Evolutionary conservation across 2,329 filamentous ascomycete genomes (phyloP), one percentile per base, ranked within the genome.

Genomic region (Dothideomycetes sp.): DNA sequence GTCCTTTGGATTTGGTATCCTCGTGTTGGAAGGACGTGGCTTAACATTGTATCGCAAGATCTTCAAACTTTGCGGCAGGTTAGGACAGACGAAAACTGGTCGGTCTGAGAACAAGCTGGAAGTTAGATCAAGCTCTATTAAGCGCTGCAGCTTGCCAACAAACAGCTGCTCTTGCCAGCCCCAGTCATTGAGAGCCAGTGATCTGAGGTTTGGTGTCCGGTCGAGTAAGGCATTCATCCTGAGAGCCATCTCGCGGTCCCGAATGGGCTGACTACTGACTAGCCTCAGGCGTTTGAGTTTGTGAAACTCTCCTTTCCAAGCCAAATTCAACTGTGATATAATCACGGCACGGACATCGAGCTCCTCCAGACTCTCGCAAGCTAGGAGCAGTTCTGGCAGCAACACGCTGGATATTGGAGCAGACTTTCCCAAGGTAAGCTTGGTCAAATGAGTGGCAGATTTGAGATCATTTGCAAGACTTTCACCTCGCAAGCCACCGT

Each of bases 391-490:
- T 9, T n/a, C 30, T 11, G 37, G 37, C 11, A 40, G 22, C 2
- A 22, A 32, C 29, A 25, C 15, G 9, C 28, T 18, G 4, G 37
- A 34, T 16, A 41, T 32, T 31, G 18, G 13, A 30, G 33, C 31
- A 13, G 24, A 30, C 11, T 12, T 2, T 11, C 38, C 19, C 17
- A 41, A 27, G 24, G 25, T 36, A 10, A 48, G 40, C 12, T 31
- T 45, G 6, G 37, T 36, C n/a, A 45, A 17, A 10, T 38, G 29
- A 11, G 43, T 43, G 7, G 46, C 46, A n/a, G 30, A 31, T 13
- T 44, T 24, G 15, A 48, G 29, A 6, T 40, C 33, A 20, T 40
- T 28, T 1, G 22, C 17, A 25, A 40, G 37, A 24, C 31, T 33
- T 4, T 36, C 39, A 32, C 41, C 23, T 40, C 40, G 23, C 20